Base-by-base conservation (phyloP, 1,284 basidiomycete species). In the Phylloporus sp. region DNA sequence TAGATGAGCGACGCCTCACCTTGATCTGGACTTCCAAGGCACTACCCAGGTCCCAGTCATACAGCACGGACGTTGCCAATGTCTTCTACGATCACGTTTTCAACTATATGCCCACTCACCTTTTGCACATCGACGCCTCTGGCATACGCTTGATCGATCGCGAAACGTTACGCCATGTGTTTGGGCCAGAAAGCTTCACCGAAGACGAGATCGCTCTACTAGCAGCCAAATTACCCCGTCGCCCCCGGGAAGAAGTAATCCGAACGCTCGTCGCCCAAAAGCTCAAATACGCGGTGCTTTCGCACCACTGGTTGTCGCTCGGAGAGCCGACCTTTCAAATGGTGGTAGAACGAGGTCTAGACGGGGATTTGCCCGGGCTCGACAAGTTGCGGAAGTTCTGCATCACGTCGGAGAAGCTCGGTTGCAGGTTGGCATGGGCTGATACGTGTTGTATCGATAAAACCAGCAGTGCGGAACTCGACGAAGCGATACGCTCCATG, bases 391-490 rank as follows among this genome's bases (percentile, higher is more conserved):
- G n/a, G 8, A 54, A 50, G 4, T 74, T 72, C 17, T 74, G 64
- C 22, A 32, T 6, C 17, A 55, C 34, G 15, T 72, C 72, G 8
- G n/a, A 52, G 24, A 26, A 31, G 49, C 39, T 63, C 24, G 65
- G 67, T 6, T 70, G 69, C 44, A 46, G 20, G n/a, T 22, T 68
- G 7, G 69, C 62, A 20, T 72, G 69, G 69, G 66, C 69, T 5
- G 70, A 70, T 34, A 72, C 69, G 0, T 69, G 60, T 12, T 70
- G 70, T 49, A 71, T 70, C 57, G 56, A 70, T 37, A 70, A 69
- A 34, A 28, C 54, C 4, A 69, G 69, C 60, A 70, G 70, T 11
- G 59, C 70, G 13, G 69, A 68, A 32, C 65, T 72, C n/a, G 68
- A 72, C 28, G 70, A 70, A 47, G 68, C 69, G 15, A 68, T 70